Percentiles rank a stretch among this genome's conserved stretches.
Evolutionary conservation across 495 filamentous ascomycete genomes (phyloP).

Genomic region (Sordaria brevicollis): DNA sequence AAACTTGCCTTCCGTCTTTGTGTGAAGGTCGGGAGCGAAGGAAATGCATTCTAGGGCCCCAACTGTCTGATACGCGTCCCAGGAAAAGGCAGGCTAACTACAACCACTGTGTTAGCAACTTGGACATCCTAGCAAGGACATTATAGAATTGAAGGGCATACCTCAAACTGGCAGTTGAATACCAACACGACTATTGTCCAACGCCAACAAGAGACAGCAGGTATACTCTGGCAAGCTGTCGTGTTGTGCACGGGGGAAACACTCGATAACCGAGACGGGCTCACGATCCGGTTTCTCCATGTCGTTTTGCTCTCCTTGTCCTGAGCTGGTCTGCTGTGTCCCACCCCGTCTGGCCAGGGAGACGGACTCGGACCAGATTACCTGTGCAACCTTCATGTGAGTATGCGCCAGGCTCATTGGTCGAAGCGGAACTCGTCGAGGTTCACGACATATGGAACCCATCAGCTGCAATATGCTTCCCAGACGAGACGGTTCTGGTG

Average conservation of each 20-base stretch:
- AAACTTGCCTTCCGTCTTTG: not conserved
- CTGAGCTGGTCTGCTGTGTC: not conserved
- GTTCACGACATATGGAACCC: constrained; percentile 17
- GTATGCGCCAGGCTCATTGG: constrained; percentile 13
- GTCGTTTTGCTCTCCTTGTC: not conserved
- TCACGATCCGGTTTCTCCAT: not conserved
- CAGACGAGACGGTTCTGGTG: constrained; percentile 7
- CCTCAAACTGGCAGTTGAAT: not conserved
- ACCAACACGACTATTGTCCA: not conserved
- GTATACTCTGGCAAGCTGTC: not conserved
- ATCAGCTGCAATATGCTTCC: constrained; percentile 11
- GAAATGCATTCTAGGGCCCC: not conserved
- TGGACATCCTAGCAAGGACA: not conserved
- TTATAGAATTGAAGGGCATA: not conserved
- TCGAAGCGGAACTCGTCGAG: constrained; percentile 8
- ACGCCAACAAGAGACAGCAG: not conserved
- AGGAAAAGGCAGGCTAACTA: not conserved
- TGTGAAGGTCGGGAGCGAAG: not conserved
- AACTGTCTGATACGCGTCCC: not conserved
- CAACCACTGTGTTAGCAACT: not conserved
- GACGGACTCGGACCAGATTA: constrained; percentile 17
- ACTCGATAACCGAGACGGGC: not conserved
- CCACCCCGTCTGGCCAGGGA: not conserved
- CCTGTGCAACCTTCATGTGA: constrained; percentile 11
- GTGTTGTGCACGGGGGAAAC: not conserved